These are phyloP conservation scores for Cryphonectria naterciae DNA, from an alignment of 2,329 filamentous ascomycete genomes.

Conservation along the genomic window DNA sequence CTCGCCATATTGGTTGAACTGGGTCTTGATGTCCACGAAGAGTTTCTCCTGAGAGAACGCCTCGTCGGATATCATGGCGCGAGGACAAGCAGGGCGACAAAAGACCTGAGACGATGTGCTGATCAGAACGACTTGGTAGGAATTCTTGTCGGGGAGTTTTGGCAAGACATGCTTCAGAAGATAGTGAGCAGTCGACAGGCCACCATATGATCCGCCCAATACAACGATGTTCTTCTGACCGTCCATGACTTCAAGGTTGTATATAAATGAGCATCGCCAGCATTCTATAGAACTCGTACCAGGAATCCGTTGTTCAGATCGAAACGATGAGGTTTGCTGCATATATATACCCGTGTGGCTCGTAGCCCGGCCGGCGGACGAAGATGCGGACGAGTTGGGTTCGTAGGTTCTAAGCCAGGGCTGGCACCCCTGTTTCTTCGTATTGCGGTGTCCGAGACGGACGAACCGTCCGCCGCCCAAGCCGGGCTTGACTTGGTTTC, in stretches of 20 bases:
- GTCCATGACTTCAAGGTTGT: not conserved
- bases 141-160: conserved; percentile 38
- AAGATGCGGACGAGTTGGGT: not conserved
- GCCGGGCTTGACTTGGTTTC: not conserved
- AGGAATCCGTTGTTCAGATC: not conserved
- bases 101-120: conserved; percentile 46
- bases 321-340: not conserved
- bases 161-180: conserved; percentile 56
- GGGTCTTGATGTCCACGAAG: conserved; percentile 44
- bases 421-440: not conserved
- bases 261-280: not conserved
- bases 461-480: not conserved
- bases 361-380: not conserved
- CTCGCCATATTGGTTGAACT: conserved; percentile 45
- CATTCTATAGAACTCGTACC: rapidly evolving
- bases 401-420: not conserved
- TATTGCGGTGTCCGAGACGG: not conserved
- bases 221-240: conserved; percentile 49
- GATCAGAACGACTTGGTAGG: conserved; percentile 49
- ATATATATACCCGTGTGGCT: not conserved
- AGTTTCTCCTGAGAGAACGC: conserved; percentile 49
- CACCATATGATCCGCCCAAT: conserved; percentile 57
- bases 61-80: conserved; percentile 50
- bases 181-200: conserved; percentile 56
- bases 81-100: conserved; percentile 49